phyloP scores from a whole-genome alignment of 1,284 basidiomycete genomes.

The Trametes pubescens region DNA sequence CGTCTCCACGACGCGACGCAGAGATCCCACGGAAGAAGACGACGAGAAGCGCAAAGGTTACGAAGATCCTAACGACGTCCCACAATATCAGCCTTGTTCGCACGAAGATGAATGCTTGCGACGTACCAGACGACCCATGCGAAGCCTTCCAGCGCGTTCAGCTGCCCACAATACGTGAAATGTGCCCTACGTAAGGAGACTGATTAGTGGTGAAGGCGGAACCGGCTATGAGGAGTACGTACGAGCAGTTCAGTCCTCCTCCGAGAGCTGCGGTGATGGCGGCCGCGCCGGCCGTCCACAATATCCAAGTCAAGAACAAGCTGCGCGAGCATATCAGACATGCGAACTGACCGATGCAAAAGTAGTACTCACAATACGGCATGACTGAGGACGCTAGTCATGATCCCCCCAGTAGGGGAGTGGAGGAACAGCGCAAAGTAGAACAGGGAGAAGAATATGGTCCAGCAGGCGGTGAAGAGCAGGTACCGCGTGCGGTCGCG shows the following conservation, averaged over 20 bases:
- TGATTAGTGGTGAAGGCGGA: constrained; percentile 3
- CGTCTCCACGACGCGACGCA: constrained; percentile 43
- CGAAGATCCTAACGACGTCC: constrained; percentile 37
- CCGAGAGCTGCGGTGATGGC: constrained; percentile 70
- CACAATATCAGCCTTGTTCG: neutral
- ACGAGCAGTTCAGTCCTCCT: constrained; percentile 75
- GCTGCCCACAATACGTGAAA: constrained; percentile 63
- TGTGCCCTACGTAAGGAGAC: constrained; percentile 43
- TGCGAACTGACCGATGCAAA: neutral
- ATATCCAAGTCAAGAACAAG: constrained; percentile 65
- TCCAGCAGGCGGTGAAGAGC: constrained; percentile 76
- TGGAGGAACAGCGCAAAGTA: constrained; percentile 63
- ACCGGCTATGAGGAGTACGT: constrained; percentile 36
- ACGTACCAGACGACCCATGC: constrained; percentile 46
- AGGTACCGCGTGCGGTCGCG: constrained; percentile 71
- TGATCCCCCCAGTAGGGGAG: constrained; percentile 50
- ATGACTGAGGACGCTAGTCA: constrained; percentile 71
- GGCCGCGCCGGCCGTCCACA: constrained; percentile 53
- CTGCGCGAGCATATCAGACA: constrained; percentile 43
- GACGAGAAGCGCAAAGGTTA: constrained; percentile 42
- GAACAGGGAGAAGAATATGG: constrained; percentile 60
- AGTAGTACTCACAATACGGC: constrained; percentile 60
- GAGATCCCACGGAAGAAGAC: constrained; percentile 42
- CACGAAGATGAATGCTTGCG: no score
- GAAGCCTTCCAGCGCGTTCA: constrained; percentile 46